Evolutionary conservation across 106 monocot species (phyloP).

Genomic region (Dendrobium huoshanense): DNA sequence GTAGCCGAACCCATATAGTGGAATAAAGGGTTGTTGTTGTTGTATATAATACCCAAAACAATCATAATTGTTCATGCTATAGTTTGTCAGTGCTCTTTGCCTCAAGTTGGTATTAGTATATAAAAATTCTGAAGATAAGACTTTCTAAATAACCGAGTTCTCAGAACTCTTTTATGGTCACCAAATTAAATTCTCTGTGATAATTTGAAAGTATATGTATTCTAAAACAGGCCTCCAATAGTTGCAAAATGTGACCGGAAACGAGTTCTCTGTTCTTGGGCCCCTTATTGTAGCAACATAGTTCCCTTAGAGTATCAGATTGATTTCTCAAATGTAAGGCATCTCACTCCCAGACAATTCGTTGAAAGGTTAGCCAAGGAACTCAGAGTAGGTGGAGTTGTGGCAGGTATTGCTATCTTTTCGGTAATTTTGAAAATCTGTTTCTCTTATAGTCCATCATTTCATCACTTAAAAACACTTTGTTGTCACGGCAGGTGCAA

Average conservation of each 20-base stretch:
- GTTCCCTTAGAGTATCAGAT: constrained; percentile 80
- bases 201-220: neutral
- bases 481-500: constrained; percentile 52
- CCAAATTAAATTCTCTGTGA: no score
- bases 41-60: no score
- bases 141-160: no score
- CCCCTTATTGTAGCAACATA: constrained; percentile 62
- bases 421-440: neutral
- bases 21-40: no score
- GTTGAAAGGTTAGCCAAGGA: constrained; percentile 87
- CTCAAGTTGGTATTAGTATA: no score
- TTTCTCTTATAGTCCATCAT: no score
- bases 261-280: constrained; percentile 81
- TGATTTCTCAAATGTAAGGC: constrained; percentile 84
- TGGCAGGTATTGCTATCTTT: constrained; percentile 69
- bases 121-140: no score
- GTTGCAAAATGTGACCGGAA: constrained; percentile 85
- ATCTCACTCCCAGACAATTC: constrained; percentile 74
- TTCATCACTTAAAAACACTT: no score
- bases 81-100: no score
- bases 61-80: no score
- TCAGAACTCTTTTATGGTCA: no score
- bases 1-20: no score
- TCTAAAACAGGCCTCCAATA: constrained; percentile 65
- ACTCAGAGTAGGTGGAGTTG: constrained; percentile 78